phyloP scores from a whole-genome alignment of 2,329 filamentous ascomycete species.

The Thielaviopsis populi region DNA sequence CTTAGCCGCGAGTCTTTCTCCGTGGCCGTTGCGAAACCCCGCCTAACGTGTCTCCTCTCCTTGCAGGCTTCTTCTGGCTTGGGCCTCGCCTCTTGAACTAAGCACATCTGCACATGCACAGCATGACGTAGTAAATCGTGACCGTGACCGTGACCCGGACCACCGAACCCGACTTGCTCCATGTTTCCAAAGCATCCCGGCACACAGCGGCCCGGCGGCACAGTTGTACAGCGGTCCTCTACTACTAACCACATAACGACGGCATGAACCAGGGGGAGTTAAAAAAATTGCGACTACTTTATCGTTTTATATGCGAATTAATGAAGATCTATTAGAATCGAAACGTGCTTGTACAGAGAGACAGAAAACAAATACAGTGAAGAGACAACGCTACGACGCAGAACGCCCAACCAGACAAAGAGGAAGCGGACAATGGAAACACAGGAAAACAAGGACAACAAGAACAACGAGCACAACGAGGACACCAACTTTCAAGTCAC shows the following conservation, averaged over 20 bases:
- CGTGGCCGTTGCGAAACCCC: not conserved
- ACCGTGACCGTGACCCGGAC: too few species aligned
- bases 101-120: constrained; percentile 1
- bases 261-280: not conserved
- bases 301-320: not conserved
- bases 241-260: constrained; percentile 6
- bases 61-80: not conserved
- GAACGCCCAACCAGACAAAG: not conserved
- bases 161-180: not conserved
- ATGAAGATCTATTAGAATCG: not conserved
- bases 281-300: not conserved
- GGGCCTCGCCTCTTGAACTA: constrained; percentile 2
- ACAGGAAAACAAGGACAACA: not conserved
- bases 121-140: not conserved
- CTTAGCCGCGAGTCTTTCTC: not conserved
- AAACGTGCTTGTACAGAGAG: not conserved
- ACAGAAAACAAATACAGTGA: not conserved
- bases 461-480: not conserved
- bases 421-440: not conserved
- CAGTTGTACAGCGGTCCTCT: not conserved
- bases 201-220: too few species aligned
- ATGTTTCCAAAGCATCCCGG: not conserved
- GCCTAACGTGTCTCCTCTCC: not conserved
- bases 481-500: not conserved
- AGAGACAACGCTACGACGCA: not conserved